Conservation (phyloP, 345 rosid genomes). For the Citrus inodora region DNA sequence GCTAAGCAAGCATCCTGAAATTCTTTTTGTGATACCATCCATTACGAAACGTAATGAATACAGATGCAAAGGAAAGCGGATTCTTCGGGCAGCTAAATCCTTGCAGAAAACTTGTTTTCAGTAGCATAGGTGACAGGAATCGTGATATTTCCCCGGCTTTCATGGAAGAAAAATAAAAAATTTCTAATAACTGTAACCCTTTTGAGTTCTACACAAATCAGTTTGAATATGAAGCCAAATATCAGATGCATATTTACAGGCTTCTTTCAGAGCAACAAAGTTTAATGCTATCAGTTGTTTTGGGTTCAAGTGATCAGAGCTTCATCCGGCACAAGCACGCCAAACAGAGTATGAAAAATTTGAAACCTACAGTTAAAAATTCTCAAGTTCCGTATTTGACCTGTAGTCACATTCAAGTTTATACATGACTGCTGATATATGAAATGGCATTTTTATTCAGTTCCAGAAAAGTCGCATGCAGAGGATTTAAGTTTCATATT, state of each 20-base stretch:
- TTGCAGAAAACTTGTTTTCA: too few species aligned
- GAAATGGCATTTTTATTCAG: neutral
- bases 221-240: neutral
- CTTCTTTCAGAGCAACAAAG: neutral
- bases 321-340: neutral
- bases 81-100: neutral
- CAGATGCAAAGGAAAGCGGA: neutral
- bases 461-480: neutral
- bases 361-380: neutral
- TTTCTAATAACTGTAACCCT: neutral
- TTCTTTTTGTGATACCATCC: neutral
- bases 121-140: too few species aligned
- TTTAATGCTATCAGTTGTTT: neutral
- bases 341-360: neutral
- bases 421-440: neutral
- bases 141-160: too few species aligned
- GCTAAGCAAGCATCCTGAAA: neutral
- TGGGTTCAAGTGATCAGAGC: neutral
- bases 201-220: neutral
- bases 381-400: neutral
- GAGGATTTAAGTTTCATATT: too few species aligned
- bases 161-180: neutral
- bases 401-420: neutral
- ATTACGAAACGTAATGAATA: neutral
- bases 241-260: neutral